Conservation (phyloP, 305 asterid genomes). For the Plantago coronopus region DNA sequence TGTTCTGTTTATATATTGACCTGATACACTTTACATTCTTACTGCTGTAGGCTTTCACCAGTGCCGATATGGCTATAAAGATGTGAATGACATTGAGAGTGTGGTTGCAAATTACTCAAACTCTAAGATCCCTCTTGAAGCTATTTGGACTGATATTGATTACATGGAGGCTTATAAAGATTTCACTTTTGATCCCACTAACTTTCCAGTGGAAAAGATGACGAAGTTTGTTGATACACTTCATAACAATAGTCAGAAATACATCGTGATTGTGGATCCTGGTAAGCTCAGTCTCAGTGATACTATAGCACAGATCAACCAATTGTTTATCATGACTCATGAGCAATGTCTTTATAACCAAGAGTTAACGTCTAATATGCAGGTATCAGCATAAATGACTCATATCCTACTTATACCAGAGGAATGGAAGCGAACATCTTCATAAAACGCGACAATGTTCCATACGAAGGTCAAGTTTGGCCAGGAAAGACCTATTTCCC, state of each 20-base stretch:
- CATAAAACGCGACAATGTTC: constrained; percentile 60
- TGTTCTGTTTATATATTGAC: not conserved
- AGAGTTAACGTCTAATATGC: constrained; percentile 9
- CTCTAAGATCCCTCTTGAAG: constrained; percentile 75
- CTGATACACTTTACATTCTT: not conserved
- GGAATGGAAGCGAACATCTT: constrained; percentile 67
- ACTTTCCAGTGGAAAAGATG: constrained; percentile 62
- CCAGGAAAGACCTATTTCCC: constrained; percentile 80
- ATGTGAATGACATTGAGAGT: constrained; percentile 49
- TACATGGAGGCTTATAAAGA: constrained; percentile 88
- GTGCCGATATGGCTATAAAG: constrained; percentile 71
- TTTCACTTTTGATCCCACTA: constrained; percentile 83
- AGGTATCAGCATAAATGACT: constrained; percentile 60
- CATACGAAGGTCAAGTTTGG: constrained; percentile 83
- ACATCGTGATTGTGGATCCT: constrained; percentile 78
- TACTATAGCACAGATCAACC: not conserved
- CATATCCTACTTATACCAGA: constrained; percentile 60
- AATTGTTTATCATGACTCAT: not conserved
- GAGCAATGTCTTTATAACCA: not conserved
- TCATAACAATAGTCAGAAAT: constrained; percentile 66
- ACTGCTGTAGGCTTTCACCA: constrained; percentile 75
- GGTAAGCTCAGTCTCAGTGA: constrained; percentile 39
- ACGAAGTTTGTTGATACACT: constrained; percentile 49
- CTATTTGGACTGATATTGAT: constrained; percentile 94
- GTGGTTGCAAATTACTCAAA: constrained; percentile 69